A percentile compares a stretch with the other conserved stretches of the same genome.
Conservation (phyloP, 225 moss, liverwort and hornwort species). For the Takakia lepidozioides region DNA sequence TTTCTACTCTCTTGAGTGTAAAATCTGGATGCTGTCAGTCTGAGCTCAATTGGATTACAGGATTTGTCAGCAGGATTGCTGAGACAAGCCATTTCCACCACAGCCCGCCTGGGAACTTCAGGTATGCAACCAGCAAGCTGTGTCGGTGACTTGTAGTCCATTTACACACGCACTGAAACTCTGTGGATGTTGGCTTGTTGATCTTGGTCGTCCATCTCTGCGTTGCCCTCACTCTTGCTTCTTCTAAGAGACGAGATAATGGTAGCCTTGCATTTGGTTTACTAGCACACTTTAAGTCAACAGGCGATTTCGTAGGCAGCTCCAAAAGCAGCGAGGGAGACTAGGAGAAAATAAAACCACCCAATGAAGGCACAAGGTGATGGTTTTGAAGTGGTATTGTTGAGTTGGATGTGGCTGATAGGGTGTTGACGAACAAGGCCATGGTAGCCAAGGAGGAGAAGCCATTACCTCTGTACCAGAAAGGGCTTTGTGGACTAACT, state of each 20-base stretch:
- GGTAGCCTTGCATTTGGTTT: too few species aligned
- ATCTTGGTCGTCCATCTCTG: neutral
- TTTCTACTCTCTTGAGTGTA: too few species aligned
- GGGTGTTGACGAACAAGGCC: conserved; percentile 74
- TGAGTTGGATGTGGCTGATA: too few species aligned
- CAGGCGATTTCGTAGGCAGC: too few species aligned
- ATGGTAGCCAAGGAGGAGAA: conserved; percentile 86
- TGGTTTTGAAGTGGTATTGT: too few species aligned
- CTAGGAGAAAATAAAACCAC: too few species aligned
- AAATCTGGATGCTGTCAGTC: too few species aligned
- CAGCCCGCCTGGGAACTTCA: conserved; percentile 82
- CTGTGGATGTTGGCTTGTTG: neutral
- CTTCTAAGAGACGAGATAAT: neutral
- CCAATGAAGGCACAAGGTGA: too few species aligned
- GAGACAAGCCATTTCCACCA: conserved; percentile 92
- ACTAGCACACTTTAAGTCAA: too few species aligned
- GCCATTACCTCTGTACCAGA: conserved; percentile 89
- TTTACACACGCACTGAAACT: neutral
- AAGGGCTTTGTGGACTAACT: conserved; percentile 86
- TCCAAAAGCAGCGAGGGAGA: too few species aligned
- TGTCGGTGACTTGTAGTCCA: conserved; percentile 1
- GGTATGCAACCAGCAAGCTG: too few species aligned
- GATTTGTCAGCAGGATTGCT: conserved; percentile 93
- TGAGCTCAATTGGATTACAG: conserved; percentile 23
- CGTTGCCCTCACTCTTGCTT: neutral